phyloP scores from a whole-genome alignment of 2,329 filamentous ascomycete species.

The Pyrenochaeta sp. region DNA sequence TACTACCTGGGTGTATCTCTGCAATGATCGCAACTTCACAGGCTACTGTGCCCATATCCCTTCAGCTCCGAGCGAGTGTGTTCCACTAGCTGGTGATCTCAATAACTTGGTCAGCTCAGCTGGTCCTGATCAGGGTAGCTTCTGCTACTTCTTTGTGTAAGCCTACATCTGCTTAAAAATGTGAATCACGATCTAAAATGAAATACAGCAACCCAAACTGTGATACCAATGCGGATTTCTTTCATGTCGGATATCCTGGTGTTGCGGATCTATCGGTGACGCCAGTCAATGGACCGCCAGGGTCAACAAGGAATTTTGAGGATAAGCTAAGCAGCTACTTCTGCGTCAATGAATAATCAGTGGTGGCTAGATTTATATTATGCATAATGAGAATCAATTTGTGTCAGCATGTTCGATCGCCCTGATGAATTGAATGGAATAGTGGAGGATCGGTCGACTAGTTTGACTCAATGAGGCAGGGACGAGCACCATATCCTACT shows the following conservation, averaged over 20 bases:
- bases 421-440: too few species aligned
- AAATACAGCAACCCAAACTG: conserved; percentile 13
- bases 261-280: conserved; percentile 12
- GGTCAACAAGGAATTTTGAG: conserved; percentile 22
- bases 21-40: conserved; percentile 20
- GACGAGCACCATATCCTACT: too few species aligned
- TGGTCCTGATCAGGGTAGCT: conserved; percentile 17
- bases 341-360: conserved; percentile 11
- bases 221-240: conserved; percentile 17
- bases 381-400: too few species aligned
- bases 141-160: conserved; percentile 32
- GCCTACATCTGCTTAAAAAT: not conserved
- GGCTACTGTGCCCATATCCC: conserved; percentile 22
- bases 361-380: not conserved
- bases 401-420: too few species aligned
- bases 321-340: conserved; percentile 24
- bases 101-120: conserved; percentile 18
- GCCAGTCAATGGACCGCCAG: conserved; percentile 21
- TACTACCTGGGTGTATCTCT: conserved; percentile 14
- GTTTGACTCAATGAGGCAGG: too few species aligned
- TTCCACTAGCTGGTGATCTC: conserved; percentile 14
- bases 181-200: not conserved
- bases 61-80: conserved; percentile 12
- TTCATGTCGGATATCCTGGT: conserved; percentile 23
- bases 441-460: too few species aligned